These are phyloP conservation scores for Globisporangium sylvaticum DNA, from an alignment of 352 stramenopile species.

Conservation along the genomic window DNA sequence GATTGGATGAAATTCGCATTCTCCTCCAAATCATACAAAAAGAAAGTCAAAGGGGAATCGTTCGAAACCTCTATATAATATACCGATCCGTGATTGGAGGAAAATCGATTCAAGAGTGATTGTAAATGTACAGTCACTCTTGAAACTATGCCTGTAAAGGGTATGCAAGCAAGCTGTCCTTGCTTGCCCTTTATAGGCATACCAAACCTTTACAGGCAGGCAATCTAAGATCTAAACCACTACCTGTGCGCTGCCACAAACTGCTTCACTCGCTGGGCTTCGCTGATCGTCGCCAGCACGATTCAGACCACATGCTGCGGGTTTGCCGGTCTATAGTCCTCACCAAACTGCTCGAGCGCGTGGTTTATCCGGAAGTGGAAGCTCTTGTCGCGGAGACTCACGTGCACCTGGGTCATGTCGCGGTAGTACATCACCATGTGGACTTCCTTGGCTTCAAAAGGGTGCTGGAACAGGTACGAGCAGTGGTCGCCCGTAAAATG, in stretches of 20 bases:
- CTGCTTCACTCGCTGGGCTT: slow-evolving; percentile 37
- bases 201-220: neutral
- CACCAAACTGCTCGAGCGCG: slow-evolving; percentile 52
- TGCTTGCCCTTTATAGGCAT: neutral
- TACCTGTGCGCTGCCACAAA: slow-evolving; percentile 26
- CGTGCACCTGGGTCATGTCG: slow-evolving; percentile 48
- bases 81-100: neutral
- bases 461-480: slow-evolving; percentile 71
- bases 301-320: slow-evolving; percentile 54
- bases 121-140: neutral
- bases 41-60: no score
- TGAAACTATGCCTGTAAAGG: neutral
- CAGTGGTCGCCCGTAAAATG: slow-evolving; percentile 48
- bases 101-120: no score
- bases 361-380: slow-evolving; percentile 46
- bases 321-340: slow-evolving; percentile 59
- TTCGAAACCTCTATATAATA: no score
- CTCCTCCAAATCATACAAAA: no score
- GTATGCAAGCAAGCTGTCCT: neutral
- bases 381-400: slow-evolving; percentile 34
- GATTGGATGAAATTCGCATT: no score
- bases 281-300: slow-evolving; percentile 42
- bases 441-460: slow-evolving; percentile 59
- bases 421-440: slow-evolving; percentile 77
- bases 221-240: slow-evolving; percentile 3